Percentiles rank a stretch among this genome's conserved stretches.
Evolutionary conservation across 345 rosid species (phyloP).

Genomic region (Boechera divaricarpa): DNA sequence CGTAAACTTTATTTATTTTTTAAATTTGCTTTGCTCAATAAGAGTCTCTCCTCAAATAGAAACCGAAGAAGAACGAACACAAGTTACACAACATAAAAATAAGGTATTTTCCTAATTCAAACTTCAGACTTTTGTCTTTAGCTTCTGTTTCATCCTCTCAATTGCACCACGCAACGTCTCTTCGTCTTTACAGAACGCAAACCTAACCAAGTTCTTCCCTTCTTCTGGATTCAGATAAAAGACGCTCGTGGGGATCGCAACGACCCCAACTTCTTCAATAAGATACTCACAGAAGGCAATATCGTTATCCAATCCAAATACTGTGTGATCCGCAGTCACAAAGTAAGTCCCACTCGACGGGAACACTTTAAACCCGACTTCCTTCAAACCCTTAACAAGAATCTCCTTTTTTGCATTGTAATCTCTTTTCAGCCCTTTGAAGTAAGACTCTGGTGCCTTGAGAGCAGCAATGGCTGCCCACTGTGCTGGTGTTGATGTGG

Average conservation of each 20-base stretch:
- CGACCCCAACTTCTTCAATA: constrained; percentile 96
- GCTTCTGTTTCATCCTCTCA: constrained; percentile 86
- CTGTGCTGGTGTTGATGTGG: constrained; percentile 87
- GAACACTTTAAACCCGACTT: constrained; percentile 84
- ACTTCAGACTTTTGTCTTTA: constrained; percentile 55
- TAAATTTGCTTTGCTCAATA: constrained; percentile 12
- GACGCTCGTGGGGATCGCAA: constrained; percentile 87
- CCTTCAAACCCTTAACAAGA: constrained; percentile 81
- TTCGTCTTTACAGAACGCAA: constrained; percentile 96
- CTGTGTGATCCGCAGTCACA: constrained; percentile 89
- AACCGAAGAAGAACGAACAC: constrained; percentile 14
- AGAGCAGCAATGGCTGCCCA: constrained; percentile 78
- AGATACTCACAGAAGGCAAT: constrained; percentile 85
- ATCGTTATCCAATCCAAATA: constrained; percentile 78
- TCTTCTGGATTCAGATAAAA: constrained; percentile 94
- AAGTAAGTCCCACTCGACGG: constrained; percentile 97
- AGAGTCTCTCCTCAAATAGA: constrained; percentile 35
- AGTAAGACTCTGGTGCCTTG: constrained; percentile 81
- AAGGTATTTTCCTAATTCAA: not conserved
- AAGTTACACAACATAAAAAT: constrained; percentile 8
- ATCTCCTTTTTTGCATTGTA: constrained; percentile 79
- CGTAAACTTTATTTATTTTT: constrained; percentile 1
- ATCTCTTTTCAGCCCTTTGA: constrained; percentile 72
- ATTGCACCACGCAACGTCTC: constrained; percentile 81
- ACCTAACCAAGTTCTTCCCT: constrained; percentile 92